phyloP scores from a whole-genome alignment of 805 yeast species.

The Zygoascus bituminiphila region DNA sequence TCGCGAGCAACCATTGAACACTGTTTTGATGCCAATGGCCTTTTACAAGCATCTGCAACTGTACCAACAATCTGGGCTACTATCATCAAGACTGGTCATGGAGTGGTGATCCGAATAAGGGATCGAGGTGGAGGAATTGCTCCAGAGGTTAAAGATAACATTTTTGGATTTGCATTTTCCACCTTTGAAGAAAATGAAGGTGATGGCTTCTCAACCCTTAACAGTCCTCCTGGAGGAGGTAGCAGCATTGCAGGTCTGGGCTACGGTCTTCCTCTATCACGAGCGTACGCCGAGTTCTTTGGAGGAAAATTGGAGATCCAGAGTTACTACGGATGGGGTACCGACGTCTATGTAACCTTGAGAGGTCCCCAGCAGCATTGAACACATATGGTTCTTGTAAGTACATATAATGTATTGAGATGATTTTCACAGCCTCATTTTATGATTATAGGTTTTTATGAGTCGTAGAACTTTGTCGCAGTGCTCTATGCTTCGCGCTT shows the following conservation, averaged over 20 bases:
- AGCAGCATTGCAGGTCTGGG: conserved; percentile 46
- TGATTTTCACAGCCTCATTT: neutral
- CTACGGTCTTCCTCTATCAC: conserved; percentile 82
- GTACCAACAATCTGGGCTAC: conserved; percentile 41
- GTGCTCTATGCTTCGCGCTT: conserved; percentile 6
- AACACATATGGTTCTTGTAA: too few species aligned
- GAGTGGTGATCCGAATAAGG: conserved; percentile 66
- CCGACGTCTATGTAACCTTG: conserved; percentile 55
- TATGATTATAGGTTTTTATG: neutral
- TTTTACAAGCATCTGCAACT: conserved; percentile 7
- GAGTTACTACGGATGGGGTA: conserved; percentile 68
- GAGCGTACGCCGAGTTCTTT: conserved; percentile 65
- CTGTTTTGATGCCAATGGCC: conserved; percentile 20
- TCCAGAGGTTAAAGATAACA: conserved; percentile 51
- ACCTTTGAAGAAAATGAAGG: conserved; percentile 59
- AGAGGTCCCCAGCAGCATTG: conserved; percentile 8
- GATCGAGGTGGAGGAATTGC: conserved; percentile 89
- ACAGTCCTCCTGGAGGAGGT: conserved; percentile 64
- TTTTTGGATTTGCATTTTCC: conserved; percentile 81
- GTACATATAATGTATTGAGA: neutral
- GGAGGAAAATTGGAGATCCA: conserved; percentile 64
- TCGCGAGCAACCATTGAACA: conserved; percentile 83
- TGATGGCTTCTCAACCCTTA: conserved; percentile 46
- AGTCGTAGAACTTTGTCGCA: neutral
- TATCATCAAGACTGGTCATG: conserved; percentile 37